Evolutionary conservation across 1,284 basidiomycete species (phyloP).

Genomic region (Sporisorium iseilematis-ciliati): DNA sequence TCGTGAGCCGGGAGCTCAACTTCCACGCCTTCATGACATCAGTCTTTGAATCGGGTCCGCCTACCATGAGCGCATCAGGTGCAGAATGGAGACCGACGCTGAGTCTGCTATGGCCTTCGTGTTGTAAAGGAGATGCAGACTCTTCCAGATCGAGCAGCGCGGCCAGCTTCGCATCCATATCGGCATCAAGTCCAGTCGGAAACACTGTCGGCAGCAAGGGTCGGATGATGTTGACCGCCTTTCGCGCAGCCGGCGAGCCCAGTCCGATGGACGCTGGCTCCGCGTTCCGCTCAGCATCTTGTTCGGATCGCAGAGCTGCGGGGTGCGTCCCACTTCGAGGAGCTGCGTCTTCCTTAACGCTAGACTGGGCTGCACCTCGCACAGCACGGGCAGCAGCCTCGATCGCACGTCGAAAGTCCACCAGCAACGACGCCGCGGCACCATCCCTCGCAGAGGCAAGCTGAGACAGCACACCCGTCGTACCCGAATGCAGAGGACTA

Average conservation of each 20-base stretch:
- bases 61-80: conserved; percentile 36
- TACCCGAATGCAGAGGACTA: conserved; percentile 38
- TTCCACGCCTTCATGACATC: conserved; percentile 26
- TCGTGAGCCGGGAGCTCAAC: conserved; percentile 37
- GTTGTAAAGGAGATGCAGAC: not conserved
- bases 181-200: conserved; percentile 39
- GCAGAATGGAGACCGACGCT: conserved; percentile 31
- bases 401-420: conserved; percentile 62
- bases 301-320: conserved; percentile 15
- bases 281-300: conserved; percentile 8
- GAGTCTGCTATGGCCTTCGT: conserved; percentile 11
- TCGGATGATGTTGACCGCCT: conserved; percentile 52
- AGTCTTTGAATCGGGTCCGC: not conserved
- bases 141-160: conserved; percentile 33
- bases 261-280: conserved; percentile 13
- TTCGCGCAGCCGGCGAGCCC: conserved; percentile 41
- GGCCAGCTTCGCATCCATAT: conserved; percentile 34
- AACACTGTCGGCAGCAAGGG: conserved; percentile 57
- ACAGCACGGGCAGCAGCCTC: conserved; percentile 57
- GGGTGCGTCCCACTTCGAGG: conserved; percentile 8
- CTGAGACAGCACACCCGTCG: conserved; percentile 52
- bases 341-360: conserved; percentile 7
- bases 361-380: conserved; percentile 7
- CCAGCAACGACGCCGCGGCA: conserved; percentile 45
- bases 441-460: conserved; percentile 40